A percentile compares a stretch with the other conserved stretches of the same genome.
Conservation (phyloP, 176 grass and related monocot genomes). For the Avena eriantha region DNA sequence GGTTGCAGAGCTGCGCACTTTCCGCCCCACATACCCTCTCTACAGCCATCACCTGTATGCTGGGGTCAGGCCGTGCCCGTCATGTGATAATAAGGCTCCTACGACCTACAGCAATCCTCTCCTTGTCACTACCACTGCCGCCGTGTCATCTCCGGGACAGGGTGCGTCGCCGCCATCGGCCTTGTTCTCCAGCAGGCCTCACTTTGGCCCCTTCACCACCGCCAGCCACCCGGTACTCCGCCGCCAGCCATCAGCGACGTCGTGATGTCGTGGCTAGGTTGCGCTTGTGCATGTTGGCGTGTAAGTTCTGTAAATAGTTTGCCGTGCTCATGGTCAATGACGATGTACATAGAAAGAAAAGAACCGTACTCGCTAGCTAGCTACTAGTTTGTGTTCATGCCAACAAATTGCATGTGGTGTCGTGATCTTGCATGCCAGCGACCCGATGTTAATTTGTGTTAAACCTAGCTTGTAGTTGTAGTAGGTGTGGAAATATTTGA, state of each 20-base stretch:
- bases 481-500: not conserved
- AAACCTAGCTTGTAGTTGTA: not conserved
- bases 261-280: not conserved
- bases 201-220: conserved; percentile 33
- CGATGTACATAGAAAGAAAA: conserved; percentile 15
- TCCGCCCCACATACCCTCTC: not conserved
- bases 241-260: conserved; percentile 43
- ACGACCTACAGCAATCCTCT: not conserved
- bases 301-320: not conserved
- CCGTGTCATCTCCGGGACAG: not conserved
- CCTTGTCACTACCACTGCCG: not conserved
- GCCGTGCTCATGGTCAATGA: no score
- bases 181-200: conserved; percentile 40
- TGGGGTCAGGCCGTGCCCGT: conserved; percentile 33
- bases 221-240: conserved; percentile 27
- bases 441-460: not conserved
- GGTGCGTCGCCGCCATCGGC: not conserved
- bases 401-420: conserved; percentile 1
- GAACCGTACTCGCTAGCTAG: not conserved
- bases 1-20: conserved; percentile 53
- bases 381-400: not conserved
- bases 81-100: conserved; percentile 11
- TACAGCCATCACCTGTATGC: conserved; percentile 1
- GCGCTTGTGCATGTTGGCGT: not conserved
- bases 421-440: not conserved